Conservation (phyloP, 805 yeast genomes). For the Sugiyamaella boreocaroliniensis region DNA sequence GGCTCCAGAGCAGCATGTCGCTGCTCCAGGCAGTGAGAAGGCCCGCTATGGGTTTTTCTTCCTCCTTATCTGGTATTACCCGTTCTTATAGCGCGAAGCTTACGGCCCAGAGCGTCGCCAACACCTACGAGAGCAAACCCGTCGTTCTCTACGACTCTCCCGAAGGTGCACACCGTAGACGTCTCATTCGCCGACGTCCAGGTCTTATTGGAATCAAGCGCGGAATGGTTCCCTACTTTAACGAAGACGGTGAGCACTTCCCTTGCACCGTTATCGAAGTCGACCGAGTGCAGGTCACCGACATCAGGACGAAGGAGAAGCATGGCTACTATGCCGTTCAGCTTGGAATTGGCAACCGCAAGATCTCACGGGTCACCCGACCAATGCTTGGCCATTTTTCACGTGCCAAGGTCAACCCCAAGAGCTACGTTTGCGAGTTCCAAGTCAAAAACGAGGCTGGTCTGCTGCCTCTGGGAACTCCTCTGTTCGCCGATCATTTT, state of each 20-base stretch:
- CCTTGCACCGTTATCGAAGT: conserved; percentile 88
- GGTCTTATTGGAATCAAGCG: conserved; percentile 79
- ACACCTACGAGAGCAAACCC: conserved; percentile 33
- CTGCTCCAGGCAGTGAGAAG: neutral
- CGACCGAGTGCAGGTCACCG: conserved; percentile 79
- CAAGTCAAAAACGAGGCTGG: conserved; percentile 62
- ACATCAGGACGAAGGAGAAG: conserved; percentile 58
- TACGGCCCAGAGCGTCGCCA: conserved; percentile 27
- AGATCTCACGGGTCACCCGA: conserved; percentile 54
- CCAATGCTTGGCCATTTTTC: conserved; percentile 70
- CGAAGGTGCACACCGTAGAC: conserved; percentile 62
- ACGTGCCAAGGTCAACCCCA: conserved; percentile 78
- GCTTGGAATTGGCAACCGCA: conserved; percentile 73
- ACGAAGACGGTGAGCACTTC: conserved; percentile 53
- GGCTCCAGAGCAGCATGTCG: neutral
- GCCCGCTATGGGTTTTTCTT: conserved; percentile 1
- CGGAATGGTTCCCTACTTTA: conserved; percentile 85
- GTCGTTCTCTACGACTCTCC: conserved; percentile 60
- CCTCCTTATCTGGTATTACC: conserved; percentile 6
- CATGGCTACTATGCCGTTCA: conserved; percentile 84
- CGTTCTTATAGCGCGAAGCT: conserved; percentile 25
- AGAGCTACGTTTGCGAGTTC: conserved; percentile 67
- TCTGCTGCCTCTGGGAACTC: conserved; percentile 68
- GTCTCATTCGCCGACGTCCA: conserved; percentile 66
- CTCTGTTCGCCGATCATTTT: conserved; percentile 77